Conservation (phyloP, 2,329 filamentous ascomycete species). For the Epichloe elymi region DNA sequence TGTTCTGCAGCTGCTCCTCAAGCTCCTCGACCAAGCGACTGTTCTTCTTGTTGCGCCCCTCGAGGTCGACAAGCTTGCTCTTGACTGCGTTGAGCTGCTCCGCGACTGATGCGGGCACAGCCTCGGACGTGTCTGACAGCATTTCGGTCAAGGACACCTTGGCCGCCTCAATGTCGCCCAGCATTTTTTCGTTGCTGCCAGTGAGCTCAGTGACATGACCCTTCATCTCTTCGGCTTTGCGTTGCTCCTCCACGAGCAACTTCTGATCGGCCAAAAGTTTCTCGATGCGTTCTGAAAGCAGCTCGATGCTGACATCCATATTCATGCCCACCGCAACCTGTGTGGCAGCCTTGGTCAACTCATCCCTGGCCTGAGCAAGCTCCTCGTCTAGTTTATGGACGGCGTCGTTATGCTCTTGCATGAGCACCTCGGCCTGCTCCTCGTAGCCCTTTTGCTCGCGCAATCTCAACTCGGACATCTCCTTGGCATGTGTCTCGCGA, state of each 20-base stretch:
- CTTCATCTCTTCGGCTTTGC: conserved; percentile 44
- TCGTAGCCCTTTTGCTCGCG: conserved; percentile 43
- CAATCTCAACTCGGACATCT: conserved; percentile 34
- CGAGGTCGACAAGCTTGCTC: conserved; percentile 49
- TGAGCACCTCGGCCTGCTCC: conserved; percentile 42
- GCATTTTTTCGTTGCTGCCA: conserved; percentile 42
- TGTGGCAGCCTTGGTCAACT: conserved; percentile 50
- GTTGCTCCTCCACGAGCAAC: conserved; percentile 44
- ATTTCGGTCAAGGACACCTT: conserved; percentile 41
- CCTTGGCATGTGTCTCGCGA: conserved; percentile 34
- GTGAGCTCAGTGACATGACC: conserved; percentile 41
- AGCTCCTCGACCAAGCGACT: conserved; percentile 86
- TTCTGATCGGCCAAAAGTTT: conserved; percentile 45
- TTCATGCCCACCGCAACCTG: conserved; percentile 49
- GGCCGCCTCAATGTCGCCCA: conserved; percentile 49
- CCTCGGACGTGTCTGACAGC: conserved; percentile 33
- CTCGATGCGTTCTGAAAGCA: conserved; percentile 49
- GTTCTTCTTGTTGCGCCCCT: conserved; percentile 73
- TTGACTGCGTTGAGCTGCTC: conserved; percentile 50
- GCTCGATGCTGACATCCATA: conserved; percentile 53
- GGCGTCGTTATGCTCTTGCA: conserved; percentile 45
- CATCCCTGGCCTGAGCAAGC: conserved; percentile 50
- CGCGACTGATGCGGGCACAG: conserved; percentile 31
- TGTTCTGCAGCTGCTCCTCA: conserved; percentile 88
- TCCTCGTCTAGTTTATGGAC: conserved; percentile 46